These are phyloP conservation scores for Calonectria pseudoreteaudii DNA, from an alignment of 2,329 filamentous ascomycete genomes.

Conservation along the genomic window DNA sequence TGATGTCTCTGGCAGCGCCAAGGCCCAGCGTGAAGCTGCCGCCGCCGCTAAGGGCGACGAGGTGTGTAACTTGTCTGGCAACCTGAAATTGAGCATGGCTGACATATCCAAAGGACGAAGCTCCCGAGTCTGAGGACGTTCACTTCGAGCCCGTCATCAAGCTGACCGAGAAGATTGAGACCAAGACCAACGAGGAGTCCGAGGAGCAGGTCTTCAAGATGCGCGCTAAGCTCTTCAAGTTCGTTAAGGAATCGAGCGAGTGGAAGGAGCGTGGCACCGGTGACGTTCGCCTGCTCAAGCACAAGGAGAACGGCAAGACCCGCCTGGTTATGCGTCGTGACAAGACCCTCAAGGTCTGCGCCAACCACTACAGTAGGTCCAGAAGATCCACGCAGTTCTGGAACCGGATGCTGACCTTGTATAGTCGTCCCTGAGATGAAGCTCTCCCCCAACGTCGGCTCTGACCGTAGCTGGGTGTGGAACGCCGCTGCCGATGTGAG, in stretches of 20 bases:
- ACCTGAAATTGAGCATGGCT: slow-evolving; percentile 12
- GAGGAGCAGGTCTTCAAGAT: slow-evolving; percentile 99
- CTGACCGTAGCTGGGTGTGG: slow-evolving; percentile 99
- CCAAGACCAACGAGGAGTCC: slow-evolving; percentile 97
- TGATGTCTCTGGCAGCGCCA: slow-evolving; percentile 89
- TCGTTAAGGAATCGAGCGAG: slow-evolving; percentile 89
- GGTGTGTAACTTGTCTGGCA: slow-evolving; percentile 52
- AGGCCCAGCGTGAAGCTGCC: slow-evolving; percentile 77
- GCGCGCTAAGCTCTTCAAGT: slow-evolving; percentile 99
- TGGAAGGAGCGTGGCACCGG: slow-evolving; percentile 99
- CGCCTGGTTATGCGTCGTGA: slow-evolving; percentile 98
- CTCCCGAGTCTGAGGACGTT: slow-evolving; percentile 89
- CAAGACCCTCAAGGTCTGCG: slow-evolving; percentile 99
- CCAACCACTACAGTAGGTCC: slow-evolving; percentile 96
- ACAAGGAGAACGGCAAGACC: slow-evolving; percentile 98
- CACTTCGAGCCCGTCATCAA: slow-evolving; percentile 98
- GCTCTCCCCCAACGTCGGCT: slow-evolving; percentile 96
- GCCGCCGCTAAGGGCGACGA: slow-evolving; percentile 69
- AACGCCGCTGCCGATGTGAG: slow-evolving; percentile 97
- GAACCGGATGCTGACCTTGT: slow-evolving; percentile 11
- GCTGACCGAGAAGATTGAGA: slow-evolving; percentile 96
- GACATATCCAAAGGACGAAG: slow-evolving; percentile 65
- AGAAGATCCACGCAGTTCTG: neutral
- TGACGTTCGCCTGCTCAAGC: slow-evolving; percentile 95
- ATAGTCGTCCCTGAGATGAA: slow-evolving; percentile 98